Base-by-base conservation (phyloP, 257 asterid species). In the Fraxinus anomala region DNA sequence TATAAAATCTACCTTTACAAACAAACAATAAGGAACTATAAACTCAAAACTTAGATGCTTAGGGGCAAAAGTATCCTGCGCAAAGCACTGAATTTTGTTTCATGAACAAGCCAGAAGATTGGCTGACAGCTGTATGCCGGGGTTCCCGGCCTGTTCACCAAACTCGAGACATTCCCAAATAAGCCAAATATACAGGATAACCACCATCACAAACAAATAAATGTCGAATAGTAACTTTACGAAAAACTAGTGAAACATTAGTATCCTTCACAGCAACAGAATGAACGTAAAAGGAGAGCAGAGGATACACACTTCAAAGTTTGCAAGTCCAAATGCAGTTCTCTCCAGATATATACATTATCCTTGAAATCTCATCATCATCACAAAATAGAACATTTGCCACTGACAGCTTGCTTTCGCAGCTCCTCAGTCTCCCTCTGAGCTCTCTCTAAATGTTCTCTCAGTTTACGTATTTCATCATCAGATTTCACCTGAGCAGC, bases 371-470 rank as follows among this genome's bases (percentile, higher is more conserved):
- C 69, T 40, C 67, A 59, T n/a, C 12, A 59, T 21, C 13, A 63
- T 81, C 66, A 83, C 67, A 86, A 68, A 75, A 85, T 77, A 54
- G 80, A 72, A 71, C 88, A 87, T 76, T 68, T 80, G 23, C 85
- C 77, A 71, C 81, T 82, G 33, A 76, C 88, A 70, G 90, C 88
- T 68, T 73, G 87, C 83, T 80, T 87, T 2, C 87, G 89, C 7
- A 88, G 80, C 84, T 82, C 85, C 75, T 85, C 91, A 0, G 88
- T 80, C 80, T 91, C 90, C 83, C 65, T 86, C 63, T 83, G 87
- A 79, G 92, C 91, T 78, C 79, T 86, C 78, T 86, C 91, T 66
- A 91, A 47, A 78, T 81, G 36, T 79, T 82, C 89, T 65, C 88
- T 88, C 80, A 91, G 80, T 81, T 82, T 80, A 24, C 83, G 75